Conservation (phyloP, 352 stramenopile species). For the Pythium aphanidermatum region DNA sequence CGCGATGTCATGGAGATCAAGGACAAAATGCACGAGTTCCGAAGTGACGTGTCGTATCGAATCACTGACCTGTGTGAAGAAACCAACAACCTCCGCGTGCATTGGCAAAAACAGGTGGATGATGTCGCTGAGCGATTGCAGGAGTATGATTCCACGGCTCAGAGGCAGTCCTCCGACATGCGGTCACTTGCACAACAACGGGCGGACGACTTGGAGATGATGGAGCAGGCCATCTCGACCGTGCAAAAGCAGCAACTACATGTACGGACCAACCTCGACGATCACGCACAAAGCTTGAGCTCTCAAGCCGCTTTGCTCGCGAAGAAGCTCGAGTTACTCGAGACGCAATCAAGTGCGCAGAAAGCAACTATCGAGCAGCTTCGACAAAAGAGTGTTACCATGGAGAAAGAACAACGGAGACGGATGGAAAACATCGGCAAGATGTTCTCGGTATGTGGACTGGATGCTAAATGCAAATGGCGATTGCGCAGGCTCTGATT, state of each 20-base stretch:
- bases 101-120: constrained; percentile 71
- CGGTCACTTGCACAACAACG: constrained; percentile 47
- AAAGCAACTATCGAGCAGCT: constrained; percentile 38
- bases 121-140: constrained; percentile 54
- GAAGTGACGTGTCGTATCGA: constrained; percentile 42
- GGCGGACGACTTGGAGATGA: constrained; percentile 61
- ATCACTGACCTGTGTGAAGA: constrained; percentile 60
- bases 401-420: constrained; percentile 65
- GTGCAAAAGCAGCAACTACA: constrained; percentile 65
- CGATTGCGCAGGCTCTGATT: not conserved
- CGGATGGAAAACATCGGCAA: constrained; percentile 74
- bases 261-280: constrained; percentile 39
- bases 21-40: constrained; percentile 62
- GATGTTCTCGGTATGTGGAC: constrained; percentile 54
- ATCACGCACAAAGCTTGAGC: constrained; percentile 36
- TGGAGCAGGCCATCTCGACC: constrained; percentile 63
- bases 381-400: constrained; percentile 32
- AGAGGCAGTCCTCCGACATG: constrained; percentile 36
- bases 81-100: constrained; percentile 49
- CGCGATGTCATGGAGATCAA: constrained; percentile 78
- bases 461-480: constrained; percentile 1
- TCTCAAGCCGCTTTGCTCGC: constrained; percentile 32
- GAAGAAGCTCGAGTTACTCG: constrained; percentile 59
- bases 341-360: constrained; percentile 32
- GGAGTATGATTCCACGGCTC: constrained; percentile 35